These are phyloP conservation scores for Raffaelea arxii DNA, from an alignment of 2,329 filamentous ascomycete genomes.

Conservation along the genomic window DNA sequence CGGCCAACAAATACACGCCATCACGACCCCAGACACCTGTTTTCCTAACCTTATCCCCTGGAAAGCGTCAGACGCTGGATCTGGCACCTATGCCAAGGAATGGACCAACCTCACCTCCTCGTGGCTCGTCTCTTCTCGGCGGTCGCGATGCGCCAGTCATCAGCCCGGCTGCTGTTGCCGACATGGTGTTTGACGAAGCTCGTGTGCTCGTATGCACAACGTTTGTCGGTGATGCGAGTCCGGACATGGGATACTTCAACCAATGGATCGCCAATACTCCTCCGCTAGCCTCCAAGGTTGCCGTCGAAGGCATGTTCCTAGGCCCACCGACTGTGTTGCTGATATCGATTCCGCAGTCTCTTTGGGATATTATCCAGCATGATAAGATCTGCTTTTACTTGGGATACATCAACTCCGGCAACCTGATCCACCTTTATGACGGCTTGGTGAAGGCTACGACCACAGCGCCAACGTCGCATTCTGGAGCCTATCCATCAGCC, in stretches of 20 bases:
- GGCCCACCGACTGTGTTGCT: constrained; percentile 57
- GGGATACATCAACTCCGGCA: constrained; percentile 56
- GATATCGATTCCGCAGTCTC: constrained; percentile 54
- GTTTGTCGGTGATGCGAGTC: constrained; percentile 54
- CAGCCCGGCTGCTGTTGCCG: constrained; percentile 37
- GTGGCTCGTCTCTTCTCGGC: not conserved
- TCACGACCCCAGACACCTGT: constrained; percentile 32
- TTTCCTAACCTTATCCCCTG: constrained; percentile 45
- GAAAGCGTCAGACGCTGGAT: constrained; percentile 42
- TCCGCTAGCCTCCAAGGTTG: constrained; percentile 45
- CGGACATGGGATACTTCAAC: constrained; percentile 57
- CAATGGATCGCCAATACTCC: constrained; percentile 56
- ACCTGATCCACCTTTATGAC: constrained; percentile 56
- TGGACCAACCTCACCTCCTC: constrained; percentile 15
- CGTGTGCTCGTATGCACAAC: constrained; percentile 58
- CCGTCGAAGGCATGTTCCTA: constrained; percentile 58
- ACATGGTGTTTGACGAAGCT: constrained; percentile 51
- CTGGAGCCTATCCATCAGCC: constrained; percentile 24
- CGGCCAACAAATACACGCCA: constrained; percentile 23
- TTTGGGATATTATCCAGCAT: constrained; percentile 56
- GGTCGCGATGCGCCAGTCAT: constrained; percentile 31
- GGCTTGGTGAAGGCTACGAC: constrained; percentile 42
- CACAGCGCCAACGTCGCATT: constrained; percentile 17
- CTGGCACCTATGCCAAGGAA: constrained; percentile 35
- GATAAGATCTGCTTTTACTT: constrained; percentile 58